Conservation (phyloP, 495 filamentous ascomycete genomes). For the Hypoxylon crocopeplum region DNA sequence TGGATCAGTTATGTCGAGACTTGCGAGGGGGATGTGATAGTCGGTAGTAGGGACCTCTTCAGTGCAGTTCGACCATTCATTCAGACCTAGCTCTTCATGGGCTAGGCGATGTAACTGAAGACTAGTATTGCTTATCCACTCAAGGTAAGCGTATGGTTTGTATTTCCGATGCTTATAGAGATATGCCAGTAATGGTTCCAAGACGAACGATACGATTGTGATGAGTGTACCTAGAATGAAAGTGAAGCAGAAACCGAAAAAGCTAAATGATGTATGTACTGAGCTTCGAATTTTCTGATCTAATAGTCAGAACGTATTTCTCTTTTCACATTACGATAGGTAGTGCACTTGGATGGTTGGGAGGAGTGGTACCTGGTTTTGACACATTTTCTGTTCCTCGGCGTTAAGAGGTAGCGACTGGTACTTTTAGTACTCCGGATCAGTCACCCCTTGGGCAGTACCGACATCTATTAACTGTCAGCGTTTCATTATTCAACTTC, state of each 20-base stretch:
- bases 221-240: conserved; percentile 8
- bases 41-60: background rate
- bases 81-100: conserved; percentile 13
- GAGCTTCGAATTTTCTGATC: conserved; percentile 30
- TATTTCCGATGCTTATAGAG: background rate
- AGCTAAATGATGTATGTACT: conserved; percentile 17
- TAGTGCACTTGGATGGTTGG: no score
- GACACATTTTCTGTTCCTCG: conserved; percentile 2
- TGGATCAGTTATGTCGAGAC: no score
- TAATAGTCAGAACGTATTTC: no score
- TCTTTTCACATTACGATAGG: no score
- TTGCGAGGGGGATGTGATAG: no score
- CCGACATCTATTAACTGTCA: no score
- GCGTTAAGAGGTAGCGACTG: background rate
- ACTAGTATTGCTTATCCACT: conserved; percentile 16
- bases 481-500: no score
- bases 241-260: conserved; percentile 24
- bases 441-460: background rate
- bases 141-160: conserved; percentile 4
- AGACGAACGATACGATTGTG: background rate
- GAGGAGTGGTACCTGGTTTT: conserved; percentile 22
- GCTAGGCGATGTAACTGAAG: conserved; percentile 26
- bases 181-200: background rate
- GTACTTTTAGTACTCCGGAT: background rate
- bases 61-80: conserved; percentile 6